These are phyloP conservation scores for Candida freyschussii DNA, from an alignment of 1,139 yeast genomes.

Conservation along the genomic window DNA sequence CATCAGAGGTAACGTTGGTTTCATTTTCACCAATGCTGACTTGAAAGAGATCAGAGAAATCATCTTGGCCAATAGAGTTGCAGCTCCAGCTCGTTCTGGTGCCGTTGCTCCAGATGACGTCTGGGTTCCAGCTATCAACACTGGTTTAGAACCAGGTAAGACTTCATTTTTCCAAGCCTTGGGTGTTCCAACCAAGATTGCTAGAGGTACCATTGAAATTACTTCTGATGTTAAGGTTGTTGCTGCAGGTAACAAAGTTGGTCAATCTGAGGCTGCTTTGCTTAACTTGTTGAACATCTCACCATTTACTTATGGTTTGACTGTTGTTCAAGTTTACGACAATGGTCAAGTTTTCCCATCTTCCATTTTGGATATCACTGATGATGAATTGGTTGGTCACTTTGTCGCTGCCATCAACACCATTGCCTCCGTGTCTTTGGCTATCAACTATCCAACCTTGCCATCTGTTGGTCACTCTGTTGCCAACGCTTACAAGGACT, in stretches of 20 bases:
- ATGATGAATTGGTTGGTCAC: slow-evolving; percentile 91
- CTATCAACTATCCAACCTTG: slow-evolving; percentile 98
- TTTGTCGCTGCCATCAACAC: slow-evolving; percentile 88
- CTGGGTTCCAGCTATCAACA: slow-evolving; percentile 98
- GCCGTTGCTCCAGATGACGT: slow-evolving; percentile 98
- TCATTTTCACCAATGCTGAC: slow-evolving; percentile 97
- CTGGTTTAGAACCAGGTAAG: slow-evolving; percentile 99
- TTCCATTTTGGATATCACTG: slow-evolving; percentile 95
- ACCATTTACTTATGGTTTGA: slow-evolving; percentile 99
- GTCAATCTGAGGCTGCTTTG: slow-evolving; percentile 98
- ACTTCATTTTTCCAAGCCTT: slow-evolving; percentile 99
- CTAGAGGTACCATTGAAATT: slow-evolving; percentile 99
- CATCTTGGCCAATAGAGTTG: slow-evolving; percentile 88
- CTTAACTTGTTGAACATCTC: slow-evolving; percentile 99
- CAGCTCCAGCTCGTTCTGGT: slow-evolving; percentile 99
- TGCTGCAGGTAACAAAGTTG: slow-evolving; percentile 79
- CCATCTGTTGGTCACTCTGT: slow-evolving; percentile 99
- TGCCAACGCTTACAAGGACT: slow-evolving; percentile 98
- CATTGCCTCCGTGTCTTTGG: slow-evolving; percentile 95
- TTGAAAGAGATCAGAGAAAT: slow-evolving; percentile 88
- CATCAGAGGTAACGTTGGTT: slow-evolving; percentile 98
- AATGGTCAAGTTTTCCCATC: slow-evolving; percentile 98
- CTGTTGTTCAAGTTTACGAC: slow-evolving; percentile 95
- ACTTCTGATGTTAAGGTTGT: slow-evolving; percentile 96
- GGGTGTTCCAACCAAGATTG: slow-evolving; percentile 99